Evolutionary conservation across 192 early-diverging fungal genomes (phyloP), one percentile per base, ranked within the genome.

Genomic region (Ambispora gerdemannii): DNA sequence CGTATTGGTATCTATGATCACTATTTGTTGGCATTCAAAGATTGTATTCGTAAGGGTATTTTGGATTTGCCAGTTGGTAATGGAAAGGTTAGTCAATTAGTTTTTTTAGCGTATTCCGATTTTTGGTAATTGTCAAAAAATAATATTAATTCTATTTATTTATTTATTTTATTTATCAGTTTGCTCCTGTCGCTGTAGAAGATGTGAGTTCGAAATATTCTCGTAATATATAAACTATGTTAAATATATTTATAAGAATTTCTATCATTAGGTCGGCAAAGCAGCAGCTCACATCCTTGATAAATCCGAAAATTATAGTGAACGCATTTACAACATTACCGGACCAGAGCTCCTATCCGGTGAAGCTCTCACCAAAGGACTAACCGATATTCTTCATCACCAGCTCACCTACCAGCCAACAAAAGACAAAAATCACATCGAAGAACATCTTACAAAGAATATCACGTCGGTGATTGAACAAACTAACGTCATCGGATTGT

Each of bases 31-130:
- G 49, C 65, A 0, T 67, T 67, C 24, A 50, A 67, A 22, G 65
- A 67, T 50, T 50, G 65, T 17, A 67, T 67, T 24, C 38, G 28
- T 20, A 50, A 51, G n/a, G 65, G 65, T 22, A 20, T 67, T 33
- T 67, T 67, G 30, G 65, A 67, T 34, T n/a, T 67, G 50, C 65
- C 65, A 19, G 52, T 67, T 20, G 65, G 65, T 6, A 6, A 52
- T 4, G 65, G 65, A 10, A n/a, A 67, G 50, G 65, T 67, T 20
- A 53, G 27, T n/a, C 11, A n/a, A 4, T 20, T 20, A 15, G 19
- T 2, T 38, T 17, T 6, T 2, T 43, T 22, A 43, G 1, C 7
- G 4, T 10, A 19, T 43, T 27, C 43, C 24, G 6, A 11, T 63
- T 63, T 47, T 2, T 25, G 22, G 30, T 43, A 43, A 43, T 6